phyloP scores from a whole-genome alignment of 441 rosid genomes.

The Populus hybrid region DNA sequence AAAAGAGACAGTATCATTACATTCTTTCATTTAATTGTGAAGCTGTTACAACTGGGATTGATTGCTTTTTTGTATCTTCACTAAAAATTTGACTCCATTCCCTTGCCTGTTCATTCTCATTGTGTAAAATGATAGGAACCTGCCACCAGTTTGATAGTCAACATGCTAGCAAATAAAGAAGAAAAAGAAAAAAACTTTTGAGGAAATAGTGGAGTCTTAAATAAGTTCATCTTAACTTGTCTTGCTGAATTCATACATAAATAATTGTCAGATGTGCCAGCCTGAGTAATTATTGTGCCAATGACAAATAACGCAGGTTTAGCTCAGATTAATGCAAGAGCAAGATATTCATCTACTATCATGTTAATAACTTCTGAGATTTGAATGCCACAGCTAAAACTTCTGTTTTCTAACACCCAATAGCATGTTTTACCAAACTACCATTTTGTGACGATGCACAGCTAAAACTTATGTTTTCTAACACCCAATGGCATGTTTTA shows the following conservation, averaged over 20 bases:
- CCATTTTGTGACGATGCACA: constrained; percentile 80
- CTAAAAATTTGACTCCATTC: constrained; percentile 88
- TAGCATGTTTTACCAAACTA: constrained; percentile 15
- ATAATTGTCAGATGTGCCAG: neutral
- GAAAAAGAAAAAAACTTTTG: neutral
- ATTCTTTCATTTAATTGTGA: constrained; percentile 99
- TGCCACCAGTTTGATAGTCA: constrained; percentile 22
- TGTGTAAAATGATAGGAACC: constrained; percentile 84
- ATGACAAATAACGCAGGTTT: neutral
- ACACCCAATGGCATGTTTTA: neutral
- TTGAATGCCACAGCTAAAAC: neutral
- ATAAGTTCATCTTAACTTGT: neutral
- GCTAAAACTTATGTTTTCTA: neutral
- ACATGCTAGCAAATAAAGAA: constrained; percentile 13
- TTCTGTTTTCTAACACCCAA: neutral
- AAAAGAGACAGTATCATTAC: constrained; percentile 35
- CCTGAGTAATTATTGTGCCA: neutral
- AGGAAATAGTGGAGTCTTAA: neutral
- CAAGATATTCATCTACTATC: neutral
- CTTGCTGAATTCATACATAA: neutral
- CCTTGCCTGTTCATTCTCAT: constrained; percentile 72
- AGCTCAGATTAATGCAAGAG: neutral
- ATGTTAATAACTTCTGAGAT: neutral
- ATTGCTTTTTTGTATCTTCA: constrained; percentile 74
- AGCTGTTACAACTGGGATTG: constrained; percentile 80